A percentile compares a stretch with the other conserved stretches of the same genome.
These are phyloP conservation scores for Tulasnella sp. DNA, from an alignment of 768 basidiomycete genomes.

Conservation along the genomic window DNA sequence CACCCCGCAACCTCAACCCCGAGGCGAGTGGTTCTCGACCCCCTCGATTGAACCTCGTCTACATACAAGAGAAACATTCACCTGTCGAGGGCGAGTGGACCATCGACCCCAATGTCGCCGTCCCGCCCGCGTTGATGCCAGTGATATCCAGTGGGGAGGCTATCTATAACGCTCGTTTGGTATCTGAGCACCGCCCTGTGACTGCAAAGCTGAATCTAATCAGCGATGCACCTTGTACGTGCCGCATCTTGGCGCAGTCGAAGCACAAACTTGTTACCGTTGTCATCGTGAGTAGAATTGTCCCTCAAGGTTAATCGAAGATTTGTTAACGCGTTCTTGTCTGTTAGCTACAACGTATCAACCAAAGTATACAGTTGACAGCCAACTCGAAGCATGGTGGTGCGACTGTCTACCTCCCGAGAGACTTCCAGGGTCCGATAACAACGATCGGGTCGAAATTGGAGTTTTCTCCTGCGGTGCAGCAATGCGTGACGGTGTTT, in stretches of 20 bases:
- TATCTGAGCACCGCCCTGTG: constrained; percentile 1
- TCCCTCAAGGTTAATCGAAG: not conserved
- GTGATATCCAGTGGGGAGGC: not conserved
- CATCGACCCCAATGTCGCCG: not conserved
- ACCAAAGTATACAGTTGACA: constrained; percentile 8
- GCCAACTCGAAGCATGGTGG: constrained; percentile 10
- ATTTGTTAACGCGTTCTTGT: not conserved
- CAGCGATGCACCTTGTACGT: not conserved
- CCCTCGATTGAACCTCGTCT: not conserved
- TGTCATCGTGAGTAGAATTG: not conserved
- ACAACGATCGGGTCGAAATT: constrained; percentile 9
- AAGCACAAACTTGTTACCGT: not conserved
- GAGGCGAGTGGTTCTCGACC: too few relatives aligned
- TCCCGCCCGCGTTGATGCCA: not conserved
- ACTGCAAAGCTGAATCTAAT: not conserved
- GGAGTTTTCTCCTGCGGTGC: constrained; percentile 7
- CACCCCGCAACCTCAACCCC: too few relatives aligned
- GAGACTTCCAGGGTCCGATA: constrained; percentile 11
- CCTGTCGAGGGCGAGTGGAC: not conserved
- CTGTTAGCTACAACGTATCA: not conserved
- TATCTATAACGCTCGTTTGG: not conserved
- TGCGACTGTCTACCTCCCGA: not conserved
- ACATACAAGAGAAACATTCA: not conserved
- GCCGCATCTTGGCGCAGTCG: not conserved
- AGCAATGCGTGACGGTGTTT: not conserved